Evolutionary conservation across 129 eudicot genomes (phyloP).

Genomic region (Kitagawia praeruptora): DNA sequence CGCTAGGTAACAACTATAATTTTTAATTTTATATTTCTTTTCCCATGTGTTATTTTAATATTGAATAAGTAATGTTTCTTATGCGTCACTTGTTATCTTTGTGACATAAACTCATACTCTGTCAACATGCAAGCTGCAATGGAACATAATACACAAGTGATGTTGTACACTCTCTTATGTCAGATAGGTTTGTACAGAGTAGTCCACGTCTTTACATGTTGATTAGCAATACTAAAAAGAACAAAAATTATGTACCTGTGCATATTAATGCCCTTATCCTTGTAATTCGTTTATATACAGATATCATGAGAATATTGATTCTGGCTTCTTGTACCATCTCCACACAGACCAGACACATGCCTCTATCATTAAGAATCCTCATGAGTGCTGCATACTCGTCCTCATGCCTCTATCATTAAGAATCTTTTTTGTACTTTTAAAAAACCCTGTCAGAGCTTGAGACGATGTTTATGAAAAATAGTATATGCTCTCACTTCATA

Average conservation of each 20-base stretch:
- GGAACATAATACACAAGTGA: constrained; percentile 97
- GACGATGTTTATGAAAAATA: background rate
- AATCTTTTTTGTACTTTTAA: background rate
- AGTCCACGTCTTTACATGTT: constrained; percentile 2
- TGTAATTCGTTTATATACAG: constrained; percentile 25
- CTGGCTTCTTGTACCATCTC: constrained; percentile 81
- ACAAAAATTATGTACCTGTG: background rate
- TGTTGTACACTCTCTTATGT: constrained; percentile 95
- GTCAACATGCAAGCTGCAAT: constrained; percentile 49
- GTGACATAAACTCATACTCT: constrained; percentile 6
- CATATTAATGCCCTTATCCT: background rate
- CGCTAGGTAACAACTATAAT: no score
- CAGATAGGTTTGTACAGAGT: constrained; percentile 60
- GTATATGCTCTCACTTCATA: background rate
- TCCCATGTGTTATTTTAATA: no score
- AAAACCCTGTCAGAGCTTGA: background rate
- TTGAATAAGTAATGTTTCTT: no score
- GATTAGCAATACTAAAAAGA: background rate
- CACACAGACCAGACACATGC: constrained; percentile 90
- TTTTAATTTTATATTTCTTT: no score
- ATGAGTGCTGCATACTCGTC: background rate
- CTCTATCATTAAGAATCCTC: no score
- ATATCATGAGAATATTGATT: constrained; percentile 58
- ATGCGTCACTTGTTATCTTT: background rate
- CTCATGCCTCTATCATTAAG: background rate